phyloP scores from a whole-genome alignment of 257 asterid species.

The Plantago major region DNA sequence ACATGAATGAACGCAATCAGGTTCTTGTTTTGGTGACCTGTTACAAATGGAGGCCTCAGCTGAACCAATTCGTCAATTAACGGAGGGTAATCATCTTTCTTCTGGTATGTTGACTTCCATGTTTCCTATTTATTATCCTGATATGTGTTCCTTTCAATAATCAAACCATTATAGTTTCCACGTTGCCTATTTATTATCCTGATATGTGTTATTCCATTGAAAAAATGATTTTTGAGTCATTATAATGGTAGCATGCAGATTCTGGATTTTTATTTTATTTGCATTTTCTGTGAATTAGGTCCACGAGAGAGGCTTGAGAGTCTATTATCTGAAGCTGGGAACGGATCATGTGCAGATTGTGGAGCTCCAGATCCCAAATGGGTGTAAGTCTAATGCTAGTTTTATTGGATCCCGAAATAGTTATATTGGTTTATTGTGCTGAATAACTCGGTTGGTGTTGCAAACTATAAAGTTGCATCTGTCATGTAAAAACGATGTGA shows the following conservation, averaged over 20 bases:
- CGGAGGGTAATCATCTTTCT: slow-evolving; percentile 15
- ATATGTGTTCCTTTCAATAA: not conserved
- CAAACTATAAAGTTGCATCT: not conserved
- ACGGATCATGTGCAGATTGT: slow-evolving; percentile 81
- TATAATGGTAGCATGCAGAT: slow-evolving; percentile 4
- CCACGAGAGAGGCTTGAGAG: slow-evolving; percentile 59
- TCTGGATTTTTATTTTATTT: slow-evolving; percentile 11
- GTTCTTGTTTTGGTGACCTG: slow-evolving; percentile 25
- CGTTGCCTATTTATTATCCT: not conserved
- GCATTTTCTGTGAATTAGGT: slow-evolving; percentile 31
- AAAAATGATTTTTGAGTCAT: not conserved
- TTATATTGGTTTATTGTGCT: not conserved
- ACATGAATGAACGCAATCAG: slow-evolving; percentile 15
- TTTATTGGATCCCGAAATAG: not conserved
- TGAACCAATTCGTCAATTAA: slow-evolving; percentile 10
- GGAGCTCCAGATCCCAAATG: slow-evolving; percentile 93
- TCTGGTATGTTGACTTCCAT: slow-evolving; percentile 23
- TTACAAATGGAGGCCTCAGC: slow-evolving; percentile 31
- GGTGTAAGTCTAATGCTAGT: slow-evolving; percentile 60
- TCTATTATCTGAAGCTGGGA: slow-evolving; percentile 60
- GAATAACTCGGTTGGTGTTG: not conserved
- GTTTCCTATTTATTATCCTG: not conserved
- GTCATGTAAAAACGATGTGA: not conserved
- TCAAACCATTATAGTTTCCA: not conserved
- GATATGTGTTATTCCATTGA: not conserved